Conservation (phyloP, 441 rosid species). For the Pelargonium australe region DNA sequence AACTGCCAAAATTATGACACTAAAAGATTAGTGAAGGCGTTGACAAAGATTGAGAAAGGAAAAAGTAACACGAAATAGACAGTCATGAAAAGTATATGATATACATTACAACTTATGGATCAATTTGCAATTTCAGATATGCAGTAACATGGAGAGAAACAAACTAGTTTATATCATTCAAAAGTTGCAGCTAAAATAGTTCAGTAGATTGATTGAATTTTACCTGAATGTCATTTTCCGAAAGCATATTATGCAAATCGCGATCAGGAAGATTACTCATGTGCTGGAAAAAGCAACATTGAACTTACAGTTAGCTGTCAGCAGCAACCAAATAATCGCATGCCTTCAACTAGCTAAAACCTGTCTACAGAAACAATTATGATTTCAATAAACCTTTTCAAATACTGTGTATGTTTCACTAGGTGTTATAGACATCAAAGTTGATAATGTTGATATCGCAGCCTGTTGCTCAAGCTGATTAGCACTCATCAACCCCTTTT, state of each 20-base stretch:
- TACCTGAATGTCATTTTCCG: constrained; percentile 78
- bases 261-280: constrained; percentile 64
- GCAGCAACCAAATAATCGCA: constrained; percentile 2
- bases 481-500: constrained; percentile 72
- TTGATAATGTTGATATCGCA: constrained; percentile 63
- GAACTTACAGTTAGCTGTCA: constrained; percentile 25
- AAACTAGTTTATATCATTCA: background rate
- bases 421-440: constrained; percentile 81
- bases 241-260: constrained; percentile 71
- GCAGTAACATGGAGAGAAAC: background rate
- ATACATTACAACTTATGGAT: background rate
- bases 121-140: background rate
- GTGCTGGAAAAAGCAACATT: constrained; percentile 45
- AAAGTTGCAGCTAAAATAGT: background rate
- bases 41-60: background rate
- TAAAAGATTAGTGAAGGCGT: background rate
- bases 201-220: constrained; percentile 5
- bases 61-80: background rate
- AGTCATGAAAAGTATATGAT: too few relatives aligned
- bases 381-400: constrained; percentile 52
- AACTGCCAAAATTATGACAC: background rate
- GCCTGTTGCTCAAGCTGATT: constrained; percentile 65
- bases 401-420: constrained; percentile 64
- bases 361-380: background rate
- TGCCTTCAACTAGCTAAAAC: background rate